A percentile compares a stretch with the other conserved stretches of the same genome.
These are phyloP conservation scores for Apiospora pterosperma DNA, from an alignment of 2,329 filamentous ascomycete genomes.

Conservation along the genomic window DNA sequence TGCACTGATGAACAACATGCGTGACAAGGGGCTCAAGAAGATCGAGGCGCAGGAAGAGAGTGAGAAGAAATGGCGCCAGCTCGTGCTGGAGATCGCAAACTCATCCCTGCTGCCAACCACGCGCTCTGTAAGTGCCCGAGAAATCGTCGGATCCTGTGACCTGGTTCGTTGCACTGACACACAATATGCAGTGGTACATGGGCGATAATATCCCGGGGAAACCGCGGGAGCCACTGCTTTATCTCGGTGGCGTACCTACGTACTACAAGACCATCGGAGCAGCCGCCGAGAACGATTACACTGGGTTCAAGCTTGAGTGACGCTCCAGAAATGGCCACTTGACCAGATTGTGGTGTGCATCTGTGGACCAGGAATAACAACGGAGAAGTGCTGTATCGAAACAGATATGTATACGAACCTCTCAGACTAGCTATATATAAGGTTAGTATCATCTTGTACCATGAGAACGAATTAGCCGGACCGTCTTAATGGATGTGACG, in stretches of 20 bases:
- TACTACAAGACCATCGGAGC: conserved; percentile 10
- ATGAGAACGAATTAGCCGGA: background rate
- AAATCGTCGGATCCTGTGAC: background rate
- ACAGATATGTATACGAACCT: background rate
- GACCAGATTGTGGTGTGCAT: background rate
- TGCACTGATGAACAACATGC: conserved; percentile 24
- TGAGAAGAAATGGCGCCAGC: conserved; percentile 28
- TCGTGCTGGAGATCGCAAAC: conserved; percentile 24
- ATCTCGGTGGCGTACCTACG: conserved; percentile 17
- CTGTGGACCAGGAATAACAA: background rate
- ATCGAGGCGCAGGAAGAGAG: conserved; percentile 25
- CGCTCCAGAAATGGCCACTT: background rate
- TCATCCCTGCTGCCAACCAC: conserved; percentile 25
- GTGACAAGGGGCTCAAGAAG: conserved; percentile 21
- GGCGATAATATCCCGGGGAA: conserved; percentile 39
- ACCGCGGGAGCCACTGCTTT: conserved; percentile 32
- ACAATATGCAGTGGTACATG: conserved; percentile 25
- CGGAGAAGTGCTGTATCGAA: background rate
- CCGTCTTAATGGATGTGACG: background rate
- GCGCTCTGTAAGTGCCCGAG: conserved; percentile 21
- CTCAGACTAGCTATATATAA: background rate
- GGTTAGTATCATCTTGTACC: background rate
- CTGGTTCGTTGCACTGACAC: background rate
- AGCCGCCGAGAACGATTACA: background rate
- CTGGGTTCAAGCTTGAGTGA: background rate